phyloP scores from a whole-genome alignment of 805 yeast genomes.

The Lipomyces chichibuensis region DNA sequence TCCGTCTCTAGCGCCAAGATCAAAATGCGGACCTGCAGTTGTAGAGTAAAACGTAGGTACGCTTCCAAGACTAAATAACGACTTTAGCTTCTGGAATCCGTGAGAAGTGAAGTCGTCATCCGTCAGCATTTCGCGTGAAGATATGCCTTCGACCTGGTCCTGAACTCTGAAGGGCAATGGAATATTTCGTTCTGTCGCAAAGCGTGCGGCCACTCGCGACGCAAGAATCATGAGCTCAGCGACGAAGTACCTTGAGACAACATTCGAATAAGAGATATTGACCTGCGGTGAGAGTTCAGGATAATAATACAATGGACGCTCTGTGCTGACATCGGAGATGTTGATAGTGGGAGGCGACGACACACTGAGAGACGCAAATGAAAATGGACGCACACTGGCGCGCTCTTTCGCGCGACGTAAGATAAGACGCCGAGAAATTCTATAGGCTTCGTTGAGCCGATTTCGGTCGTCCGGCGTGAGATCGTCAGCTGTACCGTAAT shows the following conservation, averaged over 20 bases:
- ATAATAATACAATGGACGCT: conserved; percentile 7
- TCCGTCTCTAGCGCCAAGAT: conserved; percentile 48
- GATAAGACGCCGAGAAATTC: conserved; percentile 2
- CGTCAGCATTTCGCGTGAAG: not conserved
- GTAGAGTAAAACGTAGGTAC: conserved; percentile 4
- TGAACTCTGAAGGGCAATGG: conserved; percentile 38
- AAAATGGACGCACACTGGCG: not conserved
- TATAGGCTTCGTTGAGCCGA: conserved; percentile 7
- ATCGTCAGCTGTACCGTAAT: conserved; percentile 3
- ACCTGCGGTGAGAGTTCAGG: not conserved
- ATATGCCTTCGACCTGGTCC: not conserved
- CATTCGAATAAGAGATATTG: conserved; percentile 41
- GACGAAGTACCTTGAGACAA: conserved; percentile 63
- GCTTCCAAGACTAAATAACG: not conserved
- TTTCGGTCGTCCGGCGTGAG: conserved; percentile 17
- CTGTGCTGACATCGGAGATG: not conserved
- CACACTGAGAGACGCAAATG: not conserved
- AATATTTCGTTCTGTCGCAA: conserved; percentile 34
- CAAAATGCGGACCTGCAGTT: conserved; percentile 41
- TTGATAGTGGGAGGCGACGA: not conserved
- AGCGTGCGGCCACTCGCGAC: conserved; percentile 51
- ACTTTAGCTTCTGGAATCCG: conserved; percentile 4
- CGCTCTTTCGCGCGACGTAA: conserved; percentile 1
- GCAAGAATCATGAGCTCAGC: conserved; percentile 84
- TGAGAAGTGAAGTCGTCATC: not conserved